Evolutionary conservation across 257 asterid genomes (phyloP).

Genomic region (Cynanchum wilfordii): DNA sequence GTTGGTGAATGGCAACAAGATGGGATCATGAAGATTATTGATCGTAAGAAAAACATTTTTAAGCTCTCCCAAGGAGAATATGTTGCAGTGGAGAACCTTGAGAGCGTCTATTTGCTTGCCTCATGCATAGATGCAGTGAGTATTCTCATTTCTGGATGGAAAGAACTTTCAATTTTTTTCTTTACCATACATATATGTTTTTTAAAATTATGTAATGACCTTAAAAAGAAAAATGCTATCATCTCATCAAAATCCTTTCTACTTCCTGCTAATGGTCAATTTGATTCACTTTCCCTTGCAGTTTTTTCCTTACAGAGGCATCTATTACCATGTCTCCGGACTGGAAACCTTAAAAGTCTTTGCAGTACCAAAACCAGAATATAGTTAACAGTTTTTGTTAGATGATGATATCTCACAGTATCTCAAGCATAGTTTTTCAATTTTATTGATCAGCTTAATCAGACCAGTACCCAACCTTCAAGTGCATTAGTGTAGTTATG

Average conservation of each 20-base stretch:
- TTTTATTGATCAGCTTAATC: neutral
- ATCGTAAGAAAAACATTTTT: conserved; percentile 79
- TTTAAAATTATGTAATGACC: neutral
- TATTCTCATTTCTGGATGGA: conserved; percentile 3
- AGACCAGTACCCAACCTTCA: neutral
- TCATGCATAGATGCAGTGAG: conserved; percentile 51
- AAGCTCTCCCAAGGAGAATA: conserved; percentile 92
- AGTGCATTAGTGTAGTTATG: neutral
- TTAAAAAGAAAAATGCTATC: neutral
- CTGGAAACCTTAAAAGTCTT: neutral
- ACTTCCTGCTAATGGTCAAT: neutral
- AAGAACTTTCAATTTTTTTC: neutral
- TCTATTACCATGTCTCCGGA: neutral
- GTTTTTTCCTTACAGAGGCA: neutral
- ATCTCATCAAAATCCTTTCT: neutral
- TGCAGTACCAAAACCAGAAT: neutral
- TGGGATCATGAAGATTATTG: conserved; percentile 85
- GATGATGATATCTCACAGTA: too few relatives aligned
- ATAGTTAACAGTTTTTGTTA: too few relatives aligned
- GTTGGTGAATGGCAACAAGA: conserved; percentile 80
- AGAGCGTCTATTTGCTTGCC: conserved; percentile 55
- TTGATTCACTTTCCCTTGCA: neutral
- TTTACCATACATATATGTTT: too few relatives aligned
- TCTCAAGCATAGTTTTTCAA: neutral
- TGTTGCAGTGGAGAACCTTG: conserved; percentile 71